These are phyloP conservation scores for Tricholoma matsutake DNA, from an alignment of 768 basidiomycete species.

Conservation along the genomic window DNA sequence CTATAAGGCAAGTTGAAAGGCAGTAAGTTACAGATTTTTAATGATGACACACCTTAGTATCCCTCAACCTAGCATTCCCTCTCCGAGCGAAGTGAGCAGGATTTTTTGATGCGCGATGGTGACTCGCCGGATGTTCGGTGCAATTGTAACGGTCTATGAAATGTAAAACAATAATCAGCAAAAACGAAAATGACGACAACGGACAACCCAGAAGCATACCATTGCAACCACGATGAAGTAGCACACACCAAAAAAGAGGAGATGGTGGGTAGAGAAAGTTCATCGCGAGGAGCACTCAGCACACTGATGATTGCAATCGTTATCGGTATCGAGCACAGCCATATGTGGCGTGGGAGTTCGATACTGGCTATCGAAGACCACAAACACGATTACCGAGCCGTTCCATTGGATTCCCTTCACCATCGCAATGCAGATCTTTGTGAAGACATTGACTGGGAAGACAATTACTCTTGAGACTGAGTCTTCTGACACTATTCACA, in stretches of 20 bases:
- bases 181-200: not conserved
- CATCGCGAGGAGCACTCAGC: not conserved
- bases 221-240: not conserved
- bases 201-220: not conserved
- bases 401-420: no score
- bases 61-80: not conserved
- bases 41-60: not conserved
- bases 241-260: not conserved
- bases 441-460: conserved; percentile 55
- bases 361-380: no score
- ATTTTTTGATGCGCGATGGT: not conserved
- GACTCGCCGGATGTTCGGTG: not conserved
- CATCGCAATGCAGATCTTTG: conserved; percentile 39
- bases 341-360: not conserved
- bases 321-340: not conserved
- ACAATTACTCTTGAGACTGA: conserved; percentile 20
- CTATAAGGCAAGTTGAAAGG: not conserved
- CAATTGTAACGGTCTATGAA: not conserved
- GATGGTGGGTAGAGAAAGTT: not conserved
- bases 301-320: not conserved
- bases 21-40: not conserved
- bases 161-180: not conserved
- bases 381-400: not conserved
- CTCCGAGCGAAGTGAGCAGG: not conserved
- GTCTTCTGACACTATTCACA: conserved; percentile 20